Evolutionary conservation across 352 stramenopile genomes (phyloP).

Genomic region (Peronospora destructor): DNA sequence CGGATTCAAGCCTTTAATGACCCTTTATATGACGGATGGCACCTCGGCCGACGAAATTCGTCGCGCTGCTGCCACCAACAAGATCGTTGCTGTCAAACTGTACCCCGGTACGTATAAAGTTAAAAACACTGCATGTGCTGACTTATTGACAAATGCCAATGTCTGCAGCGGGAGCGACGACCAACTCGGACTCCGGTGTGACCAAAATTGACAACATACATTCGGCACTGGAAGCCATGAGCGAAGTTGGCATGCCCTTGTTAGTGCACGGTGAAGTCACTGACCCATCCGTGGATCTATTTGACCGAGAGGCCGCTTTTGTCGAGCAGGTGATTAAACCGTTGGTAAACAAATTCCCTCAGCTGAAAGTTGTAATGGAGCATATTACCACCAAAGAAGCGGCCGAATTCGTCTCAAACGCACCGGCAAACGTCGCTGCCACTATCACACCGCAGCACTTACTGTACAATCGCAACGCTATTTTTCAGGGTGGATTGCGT

Average conservation of each 20-base stretch:
- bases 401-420: conserved; percentile 90
- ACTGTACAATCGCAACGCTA: conserved; percentile 97
- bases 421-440: conserved; percentile 89
- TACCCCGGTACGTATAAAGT: conserved; percentile 82
- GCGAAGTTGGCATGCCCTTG: conserved; percentile 87
- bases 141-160: conserved; percentile 4
- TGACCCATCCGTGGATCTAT: conserved; percentile 92
- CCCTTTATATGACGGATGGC: conserved; percentile 97
- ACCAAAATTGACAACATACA: conserved; percentile 94
- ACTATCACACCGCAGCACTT: conserved; percentile 99
- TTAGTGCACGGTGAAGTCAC: conserved; percentile 97
- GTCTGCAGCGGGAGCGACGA: conserved; percentile 90
- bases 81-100: conserved; percentile 95
- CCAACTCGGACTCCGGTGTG: conserved; percentile 97
- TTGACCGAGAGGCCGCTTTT: conserved; percentile 96
- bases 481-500: conserved; percentile 88
- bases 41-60: conserved; percentile 94
- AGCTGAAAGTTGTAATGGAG: conserved; percentile 99
- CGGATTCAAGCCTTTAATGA: conserved; percentile 93
- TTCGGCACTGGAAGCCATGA: conserved; percentile 74
- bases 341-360: conserved; percentile 88
- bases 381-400: conserved; percentile 97
- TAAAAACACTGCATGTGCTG: background rate
- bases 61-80: conserved; percentile 79
- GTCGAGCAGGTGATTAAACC: conserved; percentile 93